A percentile compares a stretch with the other conserved stretches of the same genome.
Evolutionary conservation across 805 yeast species (phyloP).

Genomic region (Cyberlindnera xishuangbannaensis): DNA sequence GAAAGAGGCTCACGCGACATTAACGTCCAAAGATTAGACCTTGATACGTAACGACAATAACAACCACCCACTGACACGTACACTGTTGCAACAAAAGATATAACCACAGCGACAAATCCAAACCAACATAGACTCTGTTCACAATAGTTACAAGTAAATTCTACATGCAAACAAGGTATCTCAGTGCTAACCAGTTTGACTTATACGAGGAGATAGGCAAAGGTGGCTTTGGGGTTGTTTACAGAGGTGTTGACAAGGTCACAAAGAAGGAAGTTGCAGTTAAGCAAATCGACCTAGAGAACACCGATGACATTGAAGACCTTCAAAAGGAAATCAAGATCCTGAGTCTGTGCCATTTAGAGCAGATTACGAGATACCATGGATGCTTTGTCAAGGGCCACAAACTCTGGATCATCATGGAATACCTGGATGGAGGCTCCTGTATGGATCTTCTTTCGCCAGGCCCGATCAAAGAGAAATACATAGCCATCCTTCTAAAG

Average conservation of each 20-base stretch:
- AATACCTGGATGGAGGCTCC: slow-evolving; percentile 93
- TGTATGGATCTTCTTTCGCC: slow-evolving; percentile 69
- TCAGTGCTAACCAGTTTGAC: slow-evolving; percentile 31
- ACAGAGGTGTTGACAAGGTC: slow-evolving; percentile 68
- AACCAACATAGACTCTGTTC: too few species aligned
- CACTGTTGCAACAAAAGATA: too few species aligned
- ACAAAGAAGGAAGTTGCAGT: slow-evolving; percentile 85
- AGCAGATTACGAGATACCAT: slow-evolving; percentile 84
- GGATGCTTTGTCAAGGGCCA: slow-evolving; percentile 84
- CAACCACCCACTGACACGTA: too few species aligned
- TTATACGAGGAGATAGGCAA: slow-evolving; percentile 81
- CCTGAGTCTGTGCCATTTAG: slow-evolving; percentile 69
- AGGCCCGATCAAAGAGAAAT: slow-evolving; percentile 82
- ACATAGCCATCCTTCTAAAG: slow-evolving; percentile 71
- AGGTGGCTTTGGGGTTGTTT: slow-evolving; percentile 96
- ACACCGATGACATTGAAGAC: slow-evolving; percentile 85
- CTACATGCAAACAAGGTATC: slow-evolving; percentile 18
- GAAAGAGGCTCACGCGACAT: too few species aligned
- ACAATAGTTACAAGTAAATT: not conserved
- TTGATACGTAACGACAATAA: too few species aligned
- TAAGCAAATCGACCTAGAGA: slow-evolving; percentile 85
- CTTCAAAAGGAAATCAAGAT: slow-evolving; percentile 89
- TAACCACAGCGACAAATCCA: too few species aligned
- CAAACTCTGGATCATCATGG: slow-evolving; percentile 94
- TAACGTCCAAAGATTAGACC: too few species aligned